Evolutionary conservation across 2,329 filamentous ascomycete genomes (phyloP), one percentile per base, ranked within the genome.

Genomic region (Geosmithia flava): DNA sequence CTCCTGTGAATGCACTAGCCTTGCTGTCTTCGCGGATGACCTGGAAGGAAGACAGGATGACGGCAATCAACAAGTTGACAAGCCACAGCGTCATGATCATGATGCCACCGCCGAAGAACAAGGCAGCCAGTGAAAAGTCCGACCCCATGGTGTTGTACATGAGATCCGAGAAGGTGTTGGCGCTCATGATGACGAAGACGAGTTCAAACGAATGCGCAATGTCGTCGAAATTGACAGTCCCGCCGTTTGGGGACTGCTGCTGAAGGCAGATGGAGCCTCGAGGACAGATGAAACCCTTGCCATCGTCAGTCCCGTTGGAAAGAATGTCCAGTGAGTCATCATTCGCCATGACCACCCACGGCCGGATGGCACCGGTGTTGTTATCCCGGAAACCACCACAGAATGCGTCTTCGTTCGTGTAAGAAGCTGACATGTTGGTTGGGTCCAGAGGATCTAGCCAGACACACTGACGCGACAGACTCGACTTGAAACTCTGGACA

Each of bases 11-110:
- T 3, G 94, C 93, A 68, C 90, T 96, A 30, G 85, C 82, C 64
- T 85, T 90, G 67, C 88, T 95, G 62, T 98, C 93, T 68, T 98
- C 94, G 53, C 93, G 81, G 56, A 98, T 98, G 54, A 98, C 87
- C 62, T 98, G 93, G 59, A 98, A 98, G 1, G 91, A 96, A 5
- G 93, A 95, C 0, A 93, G 98, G 61, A 98, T 98, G 58, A 98
- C 93, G 3, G 93, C 93, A 59, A 98, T 95, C 44, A 85, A 66
- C 67, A 98, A 78, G 63, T 96, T 97, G 53, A 94, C 89, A 58
- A 98, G 78, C 93, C 93, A 98, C 46, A 98, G 74, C 70, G 88
- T 93, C 74, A 98, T 79, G 53, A 98, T 87, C 58, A 98, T 81
- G 60, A 95, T 91, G 20, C 76, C 78, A 13, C 75, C 78, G 23